A percentile compares a stretch with the other conserved stretches of the same genome.
phyloP scores from a whole-genome alignment of 371 early-diverging fungal species.

The Blakeslea trispora region DNA sequence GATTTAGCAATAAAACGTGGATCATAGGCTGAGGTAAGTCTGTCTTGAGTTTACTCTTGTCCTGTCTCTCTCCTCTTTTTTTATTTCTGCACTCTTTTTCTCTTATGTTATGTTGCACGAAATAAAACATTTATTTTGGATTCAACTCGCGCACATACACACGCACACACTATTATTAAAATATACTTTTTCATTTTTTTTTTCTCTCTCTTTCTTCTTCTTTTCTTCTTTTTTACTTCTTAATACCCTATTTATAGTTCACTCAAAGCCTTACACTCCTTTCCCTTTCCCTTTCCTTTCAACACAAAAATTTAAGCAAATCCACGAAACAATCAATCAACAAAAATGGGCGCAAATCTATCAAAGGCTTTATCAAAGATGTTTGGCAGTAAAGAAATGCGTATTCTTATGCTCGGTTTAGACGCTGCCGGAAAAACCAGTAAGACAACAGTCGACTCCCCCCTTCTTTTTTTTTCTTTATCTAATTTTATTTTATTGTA shows the following conservation, averaged over 20 bases:
- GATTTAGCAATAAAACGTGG: neutral
- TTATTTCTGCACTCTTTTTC: no score
- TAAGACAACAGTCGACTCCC: conserved; percentile 36
- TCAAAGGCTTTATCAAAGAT: conserved; percentile 65
- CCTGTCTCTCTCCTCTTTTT: no score
- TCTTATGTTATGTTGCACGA: conserved; percentile 19
- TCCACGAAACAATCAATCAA: no score
- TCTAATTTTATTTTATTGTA: conserved; percentile 24
- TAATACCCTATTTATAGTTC: conserved; percentile 11
- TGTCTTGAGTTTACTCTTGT: no score
- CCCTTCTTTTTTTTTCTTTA: neutral
- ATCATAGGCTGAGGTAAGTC: no score
- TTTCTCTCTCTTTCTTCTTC: conserved; percentile 7
- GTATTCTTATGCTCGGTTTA: conserved; percentile 89
- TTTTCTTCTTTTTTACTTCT: conserved; percentile 17
- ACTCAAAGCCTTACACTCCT: conserved; percentile 11
- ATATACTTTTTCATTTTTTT: neutral
- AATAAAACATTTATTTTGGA: conserved; percentile 15
- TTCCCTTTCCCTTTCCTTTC: conserved; percentile 19
- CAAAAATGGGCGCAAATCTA: conserved; percentile 62
- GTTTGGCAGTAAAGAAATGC: conserved; percentile 86
- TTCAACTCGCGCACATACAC: neutral
- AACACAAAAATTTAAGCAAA: conserved; percentile 4
- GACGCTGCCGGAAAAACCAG: conserved; percentile 96
- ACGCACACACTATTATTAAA: neutral